Evolutionary conservation across 2,329 filamentous ascomycete genomes (phyloP).

Genomic region (Calonectria hawksworthii): DNA sequence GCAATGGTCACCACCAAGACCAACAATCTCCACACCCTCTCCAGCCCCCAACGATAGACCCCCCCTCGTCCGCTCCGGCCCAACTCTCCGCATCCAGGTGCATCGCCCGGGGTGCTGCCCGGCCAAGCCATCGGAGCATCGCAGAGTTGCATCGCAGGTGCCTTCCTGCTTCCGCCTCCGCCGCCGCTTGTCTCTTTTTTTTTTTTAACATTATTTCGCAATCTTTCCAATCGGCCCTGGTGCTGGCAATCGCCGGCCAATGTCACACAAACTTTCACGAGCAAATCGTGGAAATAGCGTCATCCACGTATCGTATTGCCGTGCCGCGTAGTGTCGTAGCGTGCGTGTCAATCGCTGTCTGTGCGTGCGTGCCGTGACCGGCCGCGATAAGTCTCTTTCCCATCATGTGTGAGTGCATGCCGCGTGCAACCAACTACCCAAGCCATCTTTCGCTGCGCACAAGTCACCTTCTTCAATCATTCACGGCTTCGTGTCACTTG

Average conservation of each 20-base stretch:
- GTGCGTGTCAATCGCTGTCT: background rate
- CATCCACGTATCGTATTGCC: background rate
- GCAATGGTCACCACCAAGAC: background rate
- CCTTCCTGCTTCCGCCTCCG: background rate
- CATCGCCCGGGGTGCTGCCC: slow-evolving; percentile 6
- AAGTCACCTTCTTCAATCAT: slow-evolving; percentile 1
- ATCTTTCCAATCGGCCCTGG: slow-evolving; percentile 13
- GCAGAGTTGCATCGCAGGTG: background rate
- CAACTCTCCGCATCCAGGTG: slow-evolving; percentile 34
- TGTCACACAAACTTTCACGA: slow-evolving; percentile 17
- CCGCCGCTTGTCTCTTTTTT: background rate
- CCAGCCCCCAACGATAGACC: background rate
- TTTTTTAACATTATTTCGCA: background rate
- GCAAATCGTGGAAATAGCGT: slow-evolving; percentile 3
- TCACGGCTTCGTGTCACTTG: slow-evolving; percentile 2
- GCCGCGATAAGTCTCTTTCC: background rate
- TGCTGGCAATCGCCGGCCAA: slow-evolving; percentile 19
- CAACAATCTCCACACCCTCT: background rate
- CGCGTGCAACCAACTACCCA: background rate
- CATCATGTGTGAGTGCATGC: slow-evolving; percentile 1
- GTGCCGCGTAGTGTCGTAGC: background rate
- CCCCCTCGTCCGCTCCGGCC: slow-evolving; percentile 25
- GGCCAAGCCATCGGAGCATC: slow-evolving; percentile 8
- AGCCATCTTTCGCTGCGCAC: background rate
- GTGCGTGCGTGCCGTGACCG: background rate